Evolutionary conservation across 2,329 filamentous ascomycete species (phyloP).

Genomic region (Penicillium frequentans): DNA sequence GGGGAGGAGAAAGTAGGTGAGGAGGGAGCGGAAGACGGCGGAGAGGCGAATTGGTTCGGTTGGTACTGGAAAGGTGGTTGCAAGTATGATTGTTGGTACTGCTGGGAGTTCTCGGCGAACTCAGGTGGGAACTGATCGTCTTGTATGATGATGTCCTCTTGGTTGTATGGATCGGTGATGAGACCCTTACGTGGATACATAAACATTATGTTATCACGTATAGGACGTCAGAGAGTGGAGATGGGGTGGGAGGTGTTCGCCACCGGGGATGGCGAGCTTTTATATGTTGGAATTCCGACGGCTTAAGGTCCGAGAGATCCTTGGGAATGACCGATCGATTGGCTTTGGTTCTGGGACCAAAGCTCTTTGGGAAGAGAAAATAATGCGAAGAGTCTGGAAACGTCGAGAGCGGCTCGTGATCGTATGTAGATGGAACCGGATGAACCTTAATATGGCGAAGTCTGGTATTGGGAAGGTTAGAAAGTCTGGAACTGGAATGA

Average conservation of each 20-base stretch:
- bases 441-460: conserved; percentile 16
- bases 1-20: conserved; percentile 33
- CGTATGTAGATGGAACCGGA: conserved; percentile 8
- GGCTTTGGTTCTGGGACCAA: not conserved
- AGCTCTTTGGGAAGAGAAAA: not conserved
- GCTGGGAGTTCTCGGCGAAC: conserved; percentile 27
- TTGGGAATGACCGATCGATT: conserved; percentile 12
- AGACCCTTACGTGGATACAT: conserved; percentile 45
- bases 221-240: conserved; percentile 28
- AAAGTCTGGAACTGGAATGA: conserved; percentile 14
- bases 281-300: conserved; percentile 28
- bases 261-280: conserved; percentile 31
- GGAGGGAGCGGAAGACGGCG: conserved; percentile 38
- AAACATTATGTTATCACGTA: conserved; percentile 38
- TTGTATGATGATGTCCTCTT: conserved; percentile 38
- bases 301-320: conserved; percentile 28
- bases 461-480: conserved; percentile 10
- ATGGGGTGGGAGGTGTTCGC: conserved; percentile 24
- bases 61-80: conserved; percentile 37
- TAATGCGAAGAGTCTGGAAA: conserved; percentile 34
- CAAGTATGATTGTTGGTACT: conserved; percentile 29
- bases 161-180: conserved; percentile 40
- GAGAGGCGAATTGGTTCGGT: conserved; percentile 33
- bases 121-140: conserved; percentile 39
- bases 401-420: conserved; percentile 22